These are phyloP conservation scores for Thuidium tamariscinum DNA, from an alignment of 225 moss, liverwort and hornwort species.

Conservation along the genomic window DNA sequence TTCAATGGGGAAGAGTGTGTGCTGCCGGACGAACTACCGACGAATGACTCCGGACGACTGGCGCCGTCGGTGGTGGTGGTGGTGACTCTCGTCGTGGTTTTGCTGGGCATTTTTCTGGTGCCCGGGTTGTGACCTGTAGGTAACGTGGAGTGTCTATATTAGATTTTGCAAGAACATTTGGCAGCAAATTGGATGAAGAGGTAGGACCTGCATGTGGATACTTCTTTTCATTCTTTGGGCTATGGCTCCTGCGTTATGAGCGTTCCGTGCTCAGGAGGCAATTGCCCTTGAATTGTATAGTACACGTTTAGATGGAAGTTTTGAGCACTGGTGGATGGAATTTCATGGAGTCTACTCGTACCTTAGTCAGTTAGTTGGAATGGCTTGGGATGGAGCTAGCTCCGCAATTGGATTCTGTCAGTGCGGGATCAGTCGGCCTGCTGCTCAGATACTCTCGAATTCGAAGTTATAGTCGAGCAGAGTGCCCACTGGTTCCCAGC, in stretches of 20 bases:
- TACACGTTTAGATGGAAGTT: constrained; percentile 15
- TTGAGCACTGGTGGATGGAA: background rate
- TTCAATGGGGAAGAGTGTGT: constrained; percentile 82
- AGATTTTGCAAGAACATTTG: background rate
- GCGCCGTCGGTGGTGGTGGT: background rate
- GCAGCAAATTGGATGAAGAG: constrained; percentile 15
- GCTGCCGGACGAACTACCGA: constrained; percentile 25
- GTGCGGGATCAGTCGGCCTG: background rate
- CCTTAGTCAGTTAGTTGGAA: background rate
- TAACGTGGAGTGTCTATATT: background rate
- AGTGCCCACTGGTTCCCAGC: background rate
- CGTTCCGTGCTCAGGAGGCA: background rate
- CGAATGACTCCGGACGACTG: constrained; percentile 4
- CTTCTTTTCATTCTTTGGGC: constrained; percentile 20
- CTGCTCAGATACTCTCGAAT: background rate
- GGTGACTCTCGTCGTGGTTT: background rate
- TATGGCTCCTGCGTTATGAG: background rate
- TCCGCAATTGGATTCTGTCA: background rate
- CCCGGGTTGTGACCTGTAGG: background rate
- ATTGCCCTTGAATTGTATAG: constrained; percentile 30
- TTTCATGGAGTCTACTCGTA: background rate
- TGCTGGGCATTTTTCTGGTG: background rate
- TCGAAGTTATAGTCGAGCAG: background rate
- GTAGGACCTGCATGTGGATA: constrained; percentile 5
- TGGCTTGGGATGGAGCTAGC: background rate